Percentiles rank a stretch among this genome's conserved stretches.
Evolutionary conservation across 331 rosid genomes (phyloP).

Genomic region (Malus hybrid): DNA sequence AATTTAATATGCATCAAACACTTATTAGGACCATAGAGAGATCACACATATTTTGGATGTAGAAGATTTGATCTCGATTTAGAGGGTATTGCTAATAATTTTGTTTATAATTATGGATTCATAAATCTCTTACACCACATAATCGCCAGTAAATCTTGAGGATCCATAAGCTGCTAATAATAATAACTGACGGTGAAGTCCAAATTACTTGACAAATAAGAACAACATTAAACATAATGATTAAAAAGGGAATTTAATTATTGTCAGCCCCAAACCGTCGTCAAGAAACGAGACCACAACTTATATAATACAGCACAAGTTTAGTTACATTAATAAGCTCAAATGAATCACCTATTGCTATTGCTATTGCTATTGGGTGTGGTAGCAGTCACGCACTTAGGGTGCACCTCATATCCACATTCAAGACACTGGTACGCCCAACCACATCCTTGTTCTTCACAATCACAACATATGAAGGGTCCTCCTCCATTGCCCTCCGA

Average conservation of each 20-base stretch:
- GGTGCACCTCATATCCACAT: constrained; percentile 89
- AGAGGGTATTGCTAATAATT: too few relatives aligned
- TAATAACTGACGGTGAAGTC: background rate
- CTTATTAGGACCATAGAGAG: too few relatives aligned
- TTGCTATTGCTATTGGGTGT: background rate
- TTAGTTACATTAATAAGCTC: background rate
- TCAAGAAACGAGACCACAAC: background rate
- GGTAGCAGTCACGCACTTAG: constrained; percentile 41
- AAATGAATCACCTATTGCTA: background rate
- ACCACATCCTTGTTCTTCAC: constrained; percentile 78
- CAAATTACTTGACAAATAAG: background rate
- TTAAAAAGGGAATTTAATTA: background rate
- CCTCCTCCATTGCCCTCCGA: constrained; percentile 88
- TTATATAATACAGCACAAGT: background rate
- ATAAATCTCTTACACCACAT: too few relatives aligned
- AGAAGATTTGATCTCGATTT: too few relatives aligned
- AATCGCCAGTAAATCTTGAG: too few relatives aligned
- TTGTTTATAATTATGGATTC: too few relatives aligned
- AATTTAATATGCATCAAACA: too few relatives aligned
- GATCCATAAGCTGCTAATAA: too few relatives aligned
- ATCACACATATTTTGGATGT: too few relatives aligned
- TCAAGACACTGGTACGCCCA: constrained; percentile 96
- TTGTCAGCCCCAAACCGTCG: background rate
- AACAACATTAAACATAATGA: background rate
- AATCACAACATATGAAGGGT: constrained; percentile 80